Percentiles rank a stretch among this genome's conserved stretches.
Conservation (phyloP, 2,329 filamentous ascomycete species). For the Cordyceps farinosa region DNA sequence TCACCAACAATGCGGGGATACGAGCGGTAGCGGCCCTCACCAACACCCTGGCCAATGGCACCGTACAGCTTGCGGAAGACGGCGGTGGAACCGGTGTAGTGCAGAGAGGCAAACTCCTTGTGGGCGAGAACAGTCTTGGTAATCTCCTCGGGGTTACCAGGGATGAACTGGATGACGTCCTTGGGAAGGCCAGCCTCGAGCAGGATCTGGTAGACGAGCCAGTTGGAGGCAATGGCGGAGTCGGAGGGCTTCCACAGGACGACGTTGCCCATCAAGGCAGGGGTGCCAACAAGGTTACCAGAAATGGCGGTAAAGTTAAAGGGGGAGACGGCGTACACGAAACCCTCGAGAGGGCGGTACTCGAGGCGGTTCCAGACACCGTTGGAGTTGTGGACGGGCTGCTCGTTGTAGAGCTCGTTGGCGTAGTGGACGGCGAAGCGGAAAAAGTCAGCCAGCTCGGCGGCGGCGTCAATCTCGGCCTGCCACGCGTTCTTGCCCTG, state of each 20-base stretch:
- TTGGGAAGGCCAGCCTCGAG: slow-evolving; percentile 85
- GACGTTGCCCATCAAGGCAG: slow-evolving; percentile 88
- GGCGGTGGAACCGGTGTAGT: slow-evolving; percentile 90
- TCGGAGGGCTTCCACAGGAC: slow-evolving; percentile 97
- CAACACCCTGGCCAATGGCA: slow-evolving; percentile 76
- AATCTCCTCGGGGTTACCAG: slow-evolving; percentile 80
- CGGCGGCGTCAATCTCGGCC: slow-evolving; percentile 95
- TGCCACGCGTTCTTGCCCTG: slow-evolving; percentile 99
- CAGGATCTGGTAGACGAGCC: slow-evolving; percentile 85
- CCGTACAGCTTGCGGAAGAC: slow-evolving; percentile 89
- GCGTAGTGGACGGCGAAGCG: slow-evolving; percentile 94
- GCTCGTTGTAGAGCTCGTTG: slow-evolving; percentile 82
- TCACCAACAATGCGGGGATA: slow-evolving; percentile 90
- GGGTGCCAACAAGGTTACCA: slow-evolving; percentile 78
- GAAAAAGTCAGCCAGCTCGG: slow-evolving; percentile 88
- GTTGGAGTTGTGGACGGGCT: slow-evolving; percentile 77
- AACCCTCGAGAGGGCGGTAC: slow-evolving; percentile 86
- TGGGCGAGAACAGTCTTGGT: slow-evolving; percentile 74
- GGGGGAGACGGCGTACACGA: slow-evolving; percentile 89
- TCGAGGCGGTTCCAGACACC: slow-evolving; percentile 92
- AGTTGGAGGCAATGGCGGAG: slow-evolving; percentile 83
- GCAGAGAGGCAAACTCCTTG: slow-evolving; percentile 80
- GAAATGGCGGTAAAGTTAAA: slow-evolving; percentile 98
- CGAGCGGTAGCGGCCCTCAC: slow-evolving; percentile 74
- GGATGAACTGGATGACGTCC: slow-evolving; percentile 90